Base-by-base conservation (phyloP, 176 grass and related monocot genomes). In the Thalia dealbata region DNA sequence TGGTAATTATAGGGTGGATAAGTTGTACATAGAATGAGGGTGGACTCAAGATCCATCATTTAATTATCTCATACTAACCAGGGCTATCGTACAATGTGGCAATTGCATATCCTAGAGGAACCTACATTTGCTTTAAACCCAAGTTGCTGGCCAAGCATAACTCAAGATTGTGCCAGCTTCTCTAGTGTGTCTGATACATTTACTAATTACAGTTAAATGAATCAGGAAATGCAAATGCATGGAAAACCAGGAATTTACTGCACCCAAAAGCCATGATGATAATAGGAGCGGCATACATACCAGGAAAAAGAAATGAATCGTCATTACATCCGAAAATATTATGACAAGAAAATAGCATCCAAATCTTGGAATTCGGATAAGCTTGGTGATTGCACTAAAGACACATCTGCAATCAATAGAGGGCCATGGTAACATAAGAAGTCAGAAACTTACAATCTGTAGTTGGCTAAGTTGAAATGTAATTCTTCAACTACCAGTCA, bases 261-360 rank as follows among this genome's bases (percentile, higher is more conserved):
- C 18, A 12, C 6, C n/a, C n/a, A 18, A 70, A 78, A 15, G 29
- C 30, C 52, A 10, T 4, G 80, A 19, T 19, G 26, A 30, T 2
- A 55, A 19, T 27, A 69, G 70, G 78, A 75, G 79, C 25, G 70
- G 61, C 43, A 85, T 81, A 75, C 85, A 58, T 91, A 96, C 92
- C 92, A 92, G 86, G 78, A 92, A 96, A 87, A 96, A 96, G 92
- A 96, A 96, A 84, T 96, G 92, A 77, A 90, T 92, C 60, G 92
- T 96, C 92, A 96, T 96, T 14, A 96, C 86, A 84, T 96, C 92
- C 56, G 92, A 92, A 75, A 96, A 82, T 12, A 96, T 48, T 78
- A 96, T 96, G 51, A 96, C 92, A 79, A 96, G 87, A 83, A 96
- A 96, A 83, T 96, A 96, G 64, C 89, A 91, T 42, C 92, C 89